Evolutionary conservation across 2,329 filamentous ascomycete genomes (phyloP), one percentile per base, ranked within the genome.

Genomic region (Trichoderma simmonsii): DNA sequence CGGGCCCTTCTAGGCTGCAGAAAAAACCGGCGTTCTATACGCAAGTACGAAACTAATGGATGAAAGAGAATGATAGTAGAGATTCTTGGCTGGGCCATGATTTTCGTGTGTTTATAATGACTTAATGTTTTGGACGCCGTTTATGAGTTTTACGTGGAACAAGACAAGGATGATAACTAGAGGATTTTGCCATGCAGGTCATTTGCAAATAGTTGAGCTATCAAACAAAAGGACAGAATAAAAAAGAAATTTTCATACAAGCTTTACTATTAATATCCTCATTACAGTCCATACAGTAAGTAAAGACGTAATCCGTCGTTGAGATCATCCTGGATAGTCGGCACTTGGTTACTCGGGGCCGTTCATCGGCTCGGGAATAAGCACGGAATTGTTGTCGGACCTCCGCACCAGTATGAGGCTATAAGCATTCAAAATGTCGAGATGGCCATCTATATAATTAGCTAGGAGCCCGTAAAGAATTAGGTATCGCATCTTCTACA

Each of bases 91-190:
- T 43, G 64, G 30, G 32, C 63, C 34, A 72, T 30, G 56, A 62
- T 30, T 36, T 36, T 34, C 24, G 24, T n/a, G n/a, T 32, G 54
- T 26, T 28, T 51, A 67, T 69, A 69, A 69, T 61, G 66, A 61
- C 56, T 56, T 67, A 48, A 72, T 69, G 71, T 63, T 64, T 72
- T 68, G 21, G 30, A 70, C 60, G 54, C 66, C 65, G 66, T 70
- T 70, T 36, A 72, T 60, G 71, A 72, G 24, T 61, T 65, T 65
- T 65, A 69, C 15, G 57, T 69, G 51, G 59, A 57, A 64, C 26
- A 59, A 67, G 26, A 51, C 51, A 30, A 24, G 28, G 60, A 54
- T 24, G 65, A 39, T 32, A 14, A 51, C n/a, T 54, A 54, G 30
- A 61, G 18, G 21, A 36, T 28, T 68, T 69, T 61, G 66, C 66